Conservation (phyloP, 352 stramenopile genomes). For the Phytophthora capsici region DNA sequence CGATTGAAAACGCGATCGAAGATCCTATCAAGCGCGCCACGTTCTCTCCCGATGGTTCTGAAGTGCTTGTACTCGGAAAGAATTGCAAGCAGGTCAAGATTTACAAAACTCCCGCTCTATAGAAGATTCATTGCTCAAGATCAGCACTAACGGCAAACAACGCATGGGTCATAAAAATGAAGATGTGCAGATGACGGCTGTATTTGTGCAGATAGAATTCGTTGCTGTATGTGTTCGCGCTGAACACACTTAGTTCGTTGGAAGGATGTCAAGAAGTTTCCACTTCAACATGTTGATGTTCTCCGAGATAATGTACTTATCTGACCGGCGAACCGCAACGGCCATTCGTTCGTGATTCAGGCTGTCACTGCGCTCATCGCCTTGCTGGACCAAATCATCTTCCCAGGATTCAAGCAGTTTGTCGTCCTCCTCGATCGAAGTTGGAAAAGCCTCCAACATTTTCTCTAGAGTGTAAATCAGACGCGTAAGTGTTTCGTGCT, state of each 20-base stretch:
- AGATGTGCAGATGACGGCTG: slow-evolving; percentile 21
- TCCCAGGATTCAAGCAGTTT: slow-evolving; percentile 40
- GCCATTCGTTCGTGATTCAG: slow-evolving; percentile 65
- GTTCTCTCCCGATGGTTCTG: slow-evolving; percentile 62
- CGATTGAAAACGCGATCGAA: slow-evolving; percentile 67
- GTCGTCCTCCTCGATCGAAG: slow-evolving; percentile 52
- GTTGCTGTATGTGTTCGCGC: slow-evolving; percentile 3
- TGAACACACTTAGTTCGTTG: slow-evolving; percentile 30
- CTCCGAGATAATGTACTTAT: slow-evolving; percentile 68
- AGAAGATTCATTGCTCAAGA: slow-evolving; percentile 12
- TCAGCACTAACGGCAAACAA: background rate
- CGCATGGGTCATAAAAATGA: slow-evolving; percentile 12
- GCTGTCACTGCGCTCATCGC: slow-evolving; percentile 27
- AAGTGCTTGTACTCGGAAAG: slow-evolving; percentile 76
- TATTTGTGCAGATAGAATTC: slow-evolving; percentile 25
- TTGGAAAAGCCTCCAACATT: slow-evolving; percentile 60
- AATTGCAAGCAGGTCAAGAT: slow-evolving; percentile 73
- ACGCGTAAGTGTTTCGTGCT: slow-evolving; percentile 53
- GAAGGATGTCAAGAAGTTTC: slow-evolving; percentile 64
- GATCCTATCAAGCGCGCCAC: slow-evolving; percentile 66
- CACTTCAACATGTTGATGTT: slow-evolving; percentile 79
- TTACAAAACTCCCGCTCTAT: slow-evolving; percentile 59
- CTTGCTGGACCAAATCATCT: slow-evolving; percentile 21
- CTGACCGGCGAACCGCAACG: slow-evolving; percentile 53
- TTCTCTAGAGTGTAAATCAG: slow-evolving; percentile 72